Evolutionary conservation across 2,329 filamentous ascomycete species (phyloP), one percentile per base, ranked within the genome.

Genomic region (Diaporthe destruens): DNA sequence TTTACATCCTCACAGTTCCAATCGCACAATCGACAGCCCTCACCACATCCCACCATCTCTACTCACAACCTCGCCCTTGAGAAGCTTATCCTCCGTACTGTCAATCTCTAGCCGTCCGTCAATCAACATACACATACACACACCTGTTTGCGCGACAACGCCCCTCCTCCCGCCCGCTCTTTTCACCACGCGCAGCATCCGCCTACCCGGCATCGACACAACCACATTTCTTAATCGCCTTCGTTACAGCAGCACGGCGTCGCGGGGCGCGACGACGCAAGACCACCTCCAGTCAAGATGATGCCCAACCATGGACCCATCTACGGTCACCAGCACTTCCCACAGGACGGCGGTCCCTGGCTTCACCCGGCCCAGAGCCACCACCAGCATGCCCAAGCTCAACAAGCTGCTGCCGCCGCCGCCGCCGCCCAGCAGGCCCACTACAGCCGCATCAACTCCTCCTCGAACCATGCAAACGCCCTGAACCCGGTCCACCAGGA

Each of bases 371-470:
- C 54, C 59, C 74, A 91, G 80, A 84, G 87, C 75, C 89, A 91
- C 74, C 86, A 89, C 77, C 87, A 90, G 74, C 89, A 90, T 77
- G 85, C 85, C 29, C 87, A 89, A 69, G 61, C 61, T 39, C 61
- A 66, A 66, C 61, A 70, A 81, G 85, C 76, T 61, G 82, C 84
- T 75, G 84, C 87, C 72, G 87, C 88, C 42, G 87, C 86, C 18
- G 86, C 85, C 18, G 89, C 87, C 47, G 88, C 83, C 75, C 85
- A 89, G 77, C 87, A 87, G 75, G 86, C 88, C 79, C 91, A 93
- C 81, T 95, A 94, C 83, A 92, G 89, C 80, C 92, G 93, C 76
- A 89, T 97, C 77, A 89, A 92, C 57, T 88, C 88, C 78, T 90
- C 86, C 76, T 91, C 91, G 79, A 91, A 89, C 77, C 87, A 85